Evolutionary conservation across 768 basidiomycete genomes (phyloP).

Genomic region (Lactarius sp.): DNA sequence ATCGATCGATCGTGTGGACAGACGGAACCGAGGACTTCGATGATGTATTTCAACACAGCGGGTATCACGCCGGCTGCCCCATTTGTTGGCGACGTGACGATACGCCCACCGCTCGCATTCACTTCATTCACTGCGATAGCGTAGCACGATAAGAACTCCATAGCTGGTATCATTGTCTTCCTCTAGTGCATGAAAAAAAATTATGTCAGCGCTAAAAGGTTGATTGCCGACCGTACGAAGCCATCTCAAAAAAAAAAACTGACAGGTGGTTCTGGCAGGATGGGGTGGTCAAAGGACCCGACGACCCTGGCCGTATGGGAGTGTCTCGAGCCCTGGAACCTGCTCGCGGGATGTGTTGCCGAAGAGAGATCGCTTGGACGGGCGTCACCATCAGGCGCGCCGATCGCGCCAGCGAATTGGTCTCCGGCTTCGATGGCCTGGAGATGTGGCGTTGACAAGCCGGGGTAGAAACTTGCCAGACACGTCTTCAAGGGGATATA

Average conservation of each 20-base stretch:
- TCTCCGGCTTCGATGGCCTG: conserved; percentile 35
- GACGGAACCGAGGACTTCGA: conserved; percentile 47
- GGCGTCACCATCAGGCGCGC: conserved; percentile 23
- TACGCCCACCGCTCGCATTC: conserved; percentile 87
- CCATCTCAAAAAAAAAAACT: conserved; percentile 30
- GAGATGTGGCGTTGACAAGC: conserved; percentile 37
- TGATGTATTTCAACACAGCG: conserved; percentile 82
- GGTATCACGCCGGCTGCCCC: conserved; percentile 95
- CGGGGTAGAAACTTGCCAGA: conserved; percentile 46
- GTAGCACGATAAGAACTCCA: conserved; percentile 92
- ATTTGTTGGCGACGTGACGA: conserved; percentile 93
- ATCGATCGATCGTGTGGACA: not conserved
- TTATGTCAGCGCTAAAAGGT: conserved; percentile 1
- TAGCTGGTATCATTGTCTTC: conserved; percentile 83
- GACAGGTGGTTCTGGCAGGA: conserved; percentile 80
- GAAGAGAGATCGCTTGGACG: conserved; percentile 24
- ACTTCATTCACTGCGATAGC: conserved; percentile 96
- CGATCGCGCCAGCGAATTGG: conserved; percentile 27
- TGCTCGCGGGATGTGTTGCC: not conserved
- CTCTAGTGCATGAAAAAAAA: conserved; percentile 41
- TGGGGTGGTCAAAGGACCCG: conserved; percentile 73
- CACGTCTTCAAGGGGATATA: conserved; percentile 2
- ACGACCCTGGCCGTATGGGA: conserved; percentile 45
- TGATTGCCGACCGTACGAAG: not conserved
- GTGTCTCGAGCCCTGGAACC: conserved; percentile 3